phyloP scores from a whole-genome alignment of 345 rosid genomes.

The Eucalyptus camaldulensis region DNA sequence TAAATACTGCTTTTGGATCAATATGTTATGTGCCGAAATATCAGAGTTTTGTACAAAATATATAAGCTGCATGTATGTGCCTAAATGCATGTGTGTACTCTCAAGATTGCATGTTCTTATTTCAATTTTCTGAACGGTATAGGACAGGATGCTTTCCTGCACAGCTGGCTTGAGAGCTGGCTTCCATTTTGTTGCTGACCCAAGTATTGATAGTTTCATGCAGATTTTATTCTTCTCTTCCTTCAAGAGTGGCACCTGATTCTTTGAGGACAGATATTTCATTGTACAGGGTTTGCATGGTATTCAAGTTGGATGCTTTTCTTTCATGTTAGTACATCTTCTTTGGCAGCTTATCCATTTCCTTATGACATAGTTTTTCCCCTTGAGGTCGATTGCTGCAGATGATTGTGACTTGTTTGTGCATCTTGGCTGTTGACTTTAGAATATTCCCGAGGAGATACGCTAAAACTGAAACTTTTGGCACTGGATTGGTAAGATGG shows the following conservation, averaged over 20 bases:
- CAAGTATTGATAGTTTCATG: not conserved
- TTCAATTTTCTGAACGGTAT: not conserved
- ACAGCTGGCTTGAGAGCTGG: not conserved
- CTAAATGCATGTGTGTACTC: not conserved
- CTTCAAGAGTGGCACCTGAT: slow-evolving; percentile 13
- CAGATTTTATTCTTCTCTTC: slow-evolving; percentile 25
- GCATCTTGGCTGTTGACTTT: slow-evolving; percentile 92
- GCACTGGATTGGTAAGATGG: slow-evolving; percentile 65
- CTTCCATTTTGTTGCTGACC: not conserved
- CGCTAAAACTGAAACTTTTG: slow-evolving; percentile 84
- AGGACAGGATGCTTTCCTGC: not conserved
- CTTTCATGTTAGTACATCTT: not conserved
- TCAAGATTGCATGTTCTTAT: not conserved
- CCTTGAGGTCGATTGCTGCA: slow-evolving; percentile 12
- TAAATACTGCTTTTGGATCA: not conserved
- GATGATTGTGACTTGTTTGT: slow-evolving; percentile 75
- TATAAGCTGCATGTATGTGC: not conserved
- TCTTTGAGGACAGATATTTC: slow-evolving; percentile 44
- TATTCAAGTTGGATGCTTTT: slow-evolving; percentile 1
- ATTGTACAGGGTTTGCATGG: slow-evolving; percentile 61
- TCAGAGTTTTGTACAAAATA: not conserved
- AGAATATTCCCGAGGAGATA: slow-evolving; percentile 75
- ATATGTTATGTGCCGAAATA: not conserved
- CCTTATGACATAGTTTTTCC: not conserved
- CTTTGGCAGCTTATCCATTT: not conserved